Evolutionary conservation across 768 basidiomycete species (phyloP), one percentile per base, ranked within the genome.

Genomic region (Hysterangium stoloniferum): DNA sequence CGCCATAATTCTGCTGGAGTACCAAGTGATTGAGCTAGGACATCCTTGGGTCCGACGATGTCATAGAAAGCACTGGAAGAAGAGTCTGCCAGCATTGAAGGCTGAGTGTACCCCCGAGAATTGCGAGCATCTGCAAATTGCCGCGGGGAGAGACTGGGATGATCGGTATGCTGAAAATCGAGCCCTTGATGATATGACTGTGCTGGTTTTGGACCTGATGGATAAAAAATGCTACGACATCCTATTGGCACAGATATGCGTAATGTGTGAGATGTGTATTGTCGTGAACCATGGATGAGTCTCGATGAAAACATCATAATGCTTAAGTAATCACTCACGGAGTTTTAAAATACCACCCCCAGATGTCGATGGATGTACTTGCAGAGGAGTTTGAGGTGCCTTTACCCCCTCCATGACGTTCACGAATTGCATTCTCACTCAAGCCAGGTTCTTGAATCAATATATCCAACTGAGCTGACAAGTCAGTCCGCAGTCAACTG

Each of bases 401-500:
- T 54, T 41, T 34, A 56, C 56, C 37, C 36, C 52, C 52, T 47
- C 36, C 49, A 50, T 33, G 34, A 42, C 25, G 37, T 40, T 43
- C 49, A 35, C 34, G 22, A 12, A 47, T 17, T 19, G 11, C 19
- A 15, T 28, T 35, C 33, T 53, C 31, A 56, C 28, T 13, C 44
- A 52, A 27, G 17, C n/a, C 60, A 95, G 86, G 92, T 96, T 24
- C 77, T 97, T 58, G 92, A 95, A 69, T 84, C 91, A 2, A 98
- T 98, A 65, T 98, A 95, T 66, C 91, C 95, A 4, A 84, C 89
- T 57, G 95, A 98, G 66, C 72, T 96, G 52, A 77, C 84, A 61
- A 86, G 94, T 96, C 71, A 63, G 92, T 86, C 56, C 58, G 59
- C 57, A 19, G 6, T 15, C 40, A n/a, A 25, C 5, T 62, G 60